Evolutionary conservation across 2,329 filamentous ascomycete genomes (phyloP), one percentile per base, ranked within the genome.

Genomic region (Epichloe brachyelytri): DNA sequence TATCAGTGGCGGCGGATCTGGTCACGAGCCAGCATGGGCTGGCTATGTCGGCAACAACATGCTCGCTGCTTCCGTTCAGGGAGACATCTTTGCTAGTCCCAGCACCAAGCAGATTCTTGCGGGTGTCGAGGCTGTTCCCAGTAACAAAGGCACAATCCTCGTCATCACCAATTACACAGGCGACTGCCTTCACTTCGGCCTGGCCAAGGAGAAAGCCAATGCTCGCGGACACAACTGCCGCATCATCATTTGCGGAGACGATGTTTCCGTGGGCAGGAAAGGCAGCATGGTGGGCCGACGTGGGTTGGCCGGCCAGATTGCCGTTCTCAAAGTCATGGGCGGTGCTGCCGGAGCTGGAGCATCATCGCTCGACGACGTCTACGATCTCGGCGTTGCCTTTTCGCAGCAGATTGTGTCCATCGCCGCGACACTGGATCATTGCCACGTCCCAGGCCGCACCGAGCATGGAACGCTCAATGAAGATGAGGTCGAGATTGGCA

Each of bases 141-240:
- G 70, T 30, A 68, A 72, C 36, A 68, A 67, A 58, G 80, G 80
- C 38, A 76, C 75, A 2, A 75, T 83, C 46, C 67, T 83, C 2
- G 74, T 83, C 47, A 75, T 82, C 54, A 82, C 78, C 44, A 84
- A 84, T 63, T 82, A 83, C 62, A 82, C 79, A 0, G 79, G 79
- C 45, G 79, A 82, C 62, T 79, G 79, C 52, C 66, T 82, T 54
- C 79, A 82, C 60, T 80, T 81, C 56, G 78, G 78, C 1, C 65
- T 82, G 12, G 79, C 79, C 2, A 75, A 75, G 48, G 78, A 79
- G 56, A 79, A 74, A 63, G 79, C 75, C 38, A 72, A 72, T 46
- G 75, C 77, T 5, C 69, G 67, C 20, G 78, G 78, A 17, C 73
- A 76, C 56, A 71, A 68, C 48, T 77, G 76, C 56, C 68, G 71